These are phyloP conservation scores for Magnolia officinalis DNA, from an alignment of 164 flowering plant species.

Conservation along the genomic window DNA sequence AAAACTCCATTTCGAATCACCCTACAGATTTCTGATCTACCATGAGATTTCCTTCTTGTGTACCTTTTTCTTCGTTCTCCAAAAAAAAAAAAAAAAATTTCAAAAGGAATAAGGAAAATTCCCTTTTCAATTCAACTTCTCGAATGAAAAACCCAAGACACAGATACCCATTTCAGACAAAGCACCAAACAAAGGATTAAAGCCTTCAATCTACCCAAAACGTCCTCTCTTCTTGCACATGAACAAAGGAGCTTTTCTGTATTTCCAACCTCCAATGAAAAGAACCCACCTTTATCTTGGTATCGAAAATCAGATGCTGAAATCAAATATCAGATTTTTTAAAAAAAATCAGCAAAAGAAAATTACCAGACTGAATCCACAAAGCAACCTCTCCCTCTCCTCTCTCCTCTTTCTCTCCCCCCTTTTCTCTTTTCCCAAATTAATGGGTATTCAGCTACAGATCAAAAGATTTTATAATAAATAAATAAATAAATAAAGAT, in stretches of 20 bases:
- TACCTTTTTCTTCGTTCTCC: not conserved
- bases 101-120: not conserved
- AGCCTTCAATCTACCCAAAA: conserved; percentile 1
- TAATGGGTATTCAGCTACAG: conserved; percentile 6
- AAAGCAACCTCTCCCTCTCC: not conserved
- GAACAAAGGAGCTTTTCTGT: not conserved
- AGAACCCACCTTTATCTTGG: not conserved
- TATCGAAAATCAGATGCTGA: not conserved
- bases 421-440: conserved; percentile 1
- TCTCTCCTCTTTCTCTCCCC: not conserved
- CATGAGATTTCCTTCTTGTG: not conserved
- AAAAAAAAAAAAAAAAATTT: no score
- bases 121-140: not conserved
- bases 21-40: not conserved
- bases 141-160: not conserved
- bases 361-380: not conserved
- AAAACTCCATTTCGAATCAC: not conserved
- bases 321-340: not conserved
- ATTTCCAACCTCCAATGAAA: not conserved
- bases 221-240: not conserved
- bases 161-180: not conserved
- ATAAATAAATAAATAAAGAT: not conserved
- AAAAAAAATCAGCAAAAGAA: not conserved
- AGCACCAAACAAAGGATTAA: not conserved
- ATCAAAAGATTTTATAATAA: not conserved